Conservation (phyloP, 2,329 filamentous ascomycete genomes). For the Nannizziopsis arthrosporioides region DNA sequence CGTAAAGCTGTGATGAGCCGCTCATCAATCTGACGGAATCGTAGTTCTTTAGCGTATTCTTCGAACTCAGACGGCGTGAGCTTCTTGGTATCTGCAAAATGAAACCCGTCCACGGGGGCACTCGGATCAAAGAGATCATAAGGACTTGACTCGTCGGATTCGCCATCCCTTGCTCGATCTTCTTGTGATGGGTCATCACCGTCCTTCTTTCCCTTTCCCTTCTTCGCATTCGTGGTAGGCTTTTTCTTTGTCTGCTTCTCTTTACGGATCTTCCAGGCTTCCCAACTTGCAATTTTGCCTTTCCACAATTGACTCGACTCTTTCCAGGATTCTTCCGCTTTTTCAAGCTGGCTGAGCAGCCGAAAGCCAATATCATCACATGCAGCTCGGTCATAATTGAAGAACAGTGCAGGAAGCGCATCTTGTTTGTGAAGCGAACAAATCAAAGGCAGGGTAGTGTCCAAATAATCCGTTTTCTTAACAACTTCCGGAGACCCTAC, state of each 20-base stretch:
- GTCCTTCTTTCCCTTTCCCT: constrained; percentile 28
- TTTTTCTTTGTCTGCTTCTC: constrained; percentile 31
- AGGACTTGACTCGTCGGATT: constrained; percentile 43
- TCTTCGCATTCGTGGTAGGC: constrained; percentile 22
- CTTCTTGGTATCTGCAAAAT: constrained; percentile 53
- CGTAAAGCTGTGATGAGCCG: constrained; percentile 50
- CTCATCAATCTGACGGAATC: constrained; percentile 39
- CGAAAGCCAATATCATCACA: constrained; percentile 50
- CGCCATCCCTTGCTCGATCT: constrained; percentile 47
- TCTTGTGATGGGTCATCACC: constrained; percentile 43
- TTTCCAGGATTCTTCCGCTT: constrained; percentile 48
- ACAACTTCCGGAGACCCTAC: neutral
- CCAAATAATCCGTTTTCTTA: neutral
- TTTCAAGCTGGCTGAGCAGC: constrained; percentile 43
- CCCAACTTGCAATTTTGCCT: constrained; percentile 46
- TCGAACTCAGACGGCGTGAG: constrained; percentile 49
- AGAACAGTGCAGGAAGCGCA: constrained; percentile 61
- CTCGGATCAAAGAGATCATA: constrained; percentile 59
- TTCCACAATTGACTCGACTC: constrained; percentile 49
- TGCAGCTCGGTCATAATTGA: constrained; percentile 58
- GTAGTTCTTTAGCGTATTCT: constrained; percentile 42
- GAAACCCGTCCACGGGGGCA: constrained; percentile 51
- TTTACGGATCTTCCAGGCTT: constrained; percentile 42
- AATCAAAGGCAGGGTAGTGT: constrained; percentile 47
- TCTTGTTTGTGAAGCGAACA: constrained; percentile 50